These are phyloP conservation scores for Bolboschoenoplectus hybrid DNA, from an alignment of 202 grass and related monocot genomes.

Conservation along the genomic window DNA sequence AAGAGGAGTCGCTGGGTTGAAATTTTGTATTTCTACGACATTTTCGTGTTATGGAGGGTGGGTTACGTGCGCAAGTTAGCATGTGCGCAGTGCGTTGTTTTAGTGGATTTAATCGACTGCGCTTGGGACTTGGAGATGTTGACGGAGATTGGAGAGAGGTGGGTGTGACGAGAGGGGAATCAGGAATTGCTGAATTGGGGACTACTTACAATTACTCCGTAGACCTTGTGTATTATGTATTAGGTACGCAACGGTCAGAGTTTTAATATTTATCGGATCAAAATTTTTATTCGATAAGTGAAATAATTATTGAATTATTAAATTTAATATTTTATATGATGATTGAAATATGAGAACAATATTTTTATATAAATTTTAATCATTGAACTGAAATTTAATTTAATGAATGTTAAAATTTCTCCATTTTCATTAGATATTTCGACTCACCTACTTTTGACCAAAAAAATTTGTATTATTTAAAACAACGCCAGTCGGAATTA, in stretches of 20 bases:
- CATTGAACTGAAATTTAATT: too few species aligned
- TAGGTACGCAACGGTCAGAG: not conserved
- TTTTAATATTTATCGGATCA: too few species aligned
- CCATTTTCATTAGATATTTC: not conserved
- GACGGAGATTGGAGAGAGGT: not conserved
- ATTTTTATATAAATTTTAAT: too few species aligned
- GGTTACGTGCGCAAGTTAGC: slow-evolving; percentile 31
- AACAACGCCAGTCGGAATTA: not conserved
- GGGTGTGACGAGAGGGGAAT: not conserved
- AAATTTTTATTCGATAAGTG: too few species aligned
- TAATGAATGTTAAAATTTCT: too few species aligned
- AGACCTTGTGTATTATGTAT: not conserved
- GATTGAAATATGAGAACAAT: too few species aligned
- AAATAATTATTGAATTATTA: too few species aligned
- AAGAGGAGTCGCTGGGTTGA: not conserved
- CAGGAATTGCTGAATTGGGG: not conserved
- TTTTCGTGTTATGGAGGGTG: slow-evolving; percentile 24
- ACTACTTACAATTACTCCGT: not conserved
- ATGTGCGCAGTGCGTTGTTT: not conserved
- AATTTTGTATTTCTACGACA: slow-evolving; percentile 19
- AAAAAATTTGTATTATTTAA: not conserved
- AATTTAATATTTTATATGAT: too few species aligned
- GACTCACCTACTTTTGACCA: not conserved
- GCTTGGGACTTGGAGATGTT: not conserved
- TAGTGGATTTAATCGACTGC: not conserved